Evolutionary conservation across 768 basidiomycete genomes (phyloP).

Genomic region (Candolleomyces aberdarensis): DNA sequence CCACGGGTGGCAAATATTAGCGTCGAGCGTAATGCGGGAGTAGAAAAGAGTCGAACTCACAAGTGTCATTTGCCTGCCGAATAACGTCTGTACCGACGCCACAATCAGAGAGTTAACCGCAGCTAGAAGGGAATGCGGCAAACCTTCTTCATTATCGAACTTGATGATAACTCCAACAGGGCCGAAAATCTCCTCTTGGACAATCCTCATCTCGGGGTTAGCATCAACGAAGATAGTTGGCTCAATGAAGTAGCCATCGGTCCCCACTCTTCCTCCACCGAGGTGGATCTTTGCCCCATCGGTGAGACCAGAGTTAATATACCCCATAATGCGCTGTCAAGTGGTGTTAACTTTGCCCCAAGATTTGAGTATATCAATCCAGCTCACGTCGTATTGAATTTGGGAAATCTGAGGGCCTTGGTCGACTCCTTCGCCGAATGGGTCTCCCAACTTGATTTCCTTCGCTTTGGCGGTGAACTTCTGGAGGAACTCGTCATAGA

Average conservation of each 20-base stretch:
- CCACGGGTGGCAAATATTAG: slow-evolving; percentile 50
- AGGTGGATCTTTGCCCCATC: slow-evolving; percentile 13
- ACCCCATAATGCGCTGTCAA: slow-evolving; percentile 13
- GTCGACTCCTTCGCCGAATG: slow-evolving; percentile 53
- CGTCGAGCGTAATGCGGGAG: slow-evolving; percentile 44
- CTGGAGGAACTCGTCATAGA: slow-evolving; percentile 79
- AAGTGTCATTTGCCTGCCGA: slow-evolving; percentile 3
- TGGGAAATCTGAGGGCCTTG: slow-evolving; percentile 82
- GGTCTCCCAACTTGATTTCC: slow-evolving; percentile 62
- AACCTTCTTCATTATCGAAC: slow-evolving; percentile 64
- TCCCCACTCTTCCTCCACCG: slow-evolving; percentile 14
- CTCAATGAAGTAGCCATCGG: slow-evolving; percentile 57
- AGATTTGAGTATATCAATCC: background rate
- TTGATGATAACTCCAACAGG: slow-evolving; percentile 54
- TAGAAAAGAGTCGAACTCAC: background rate
- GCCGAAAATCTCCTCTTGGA: slow-evolving; percentile 39
- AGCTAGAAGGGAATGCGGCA: background rate
- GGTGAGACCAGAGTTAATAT: slow-evolving; percentile 43
- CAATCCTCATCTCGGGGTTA: slow-evolving; percentile 69
- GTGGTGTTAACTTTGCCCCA: background rate
- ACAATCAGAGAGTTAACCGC: background rate
- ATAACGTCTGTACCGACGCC: background rate
- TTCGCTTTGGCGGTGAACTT: slow-evolving; percentile 55
- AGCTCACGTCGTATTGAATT: slow-evolving; percentile 44
- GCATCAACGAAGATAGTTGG: slow-evolving; percentile 77